These are phyloP conservation scores for Pueraria montana DNA, from an alignment of 306 rosid species.

Conservation along the genomic window DNA sequence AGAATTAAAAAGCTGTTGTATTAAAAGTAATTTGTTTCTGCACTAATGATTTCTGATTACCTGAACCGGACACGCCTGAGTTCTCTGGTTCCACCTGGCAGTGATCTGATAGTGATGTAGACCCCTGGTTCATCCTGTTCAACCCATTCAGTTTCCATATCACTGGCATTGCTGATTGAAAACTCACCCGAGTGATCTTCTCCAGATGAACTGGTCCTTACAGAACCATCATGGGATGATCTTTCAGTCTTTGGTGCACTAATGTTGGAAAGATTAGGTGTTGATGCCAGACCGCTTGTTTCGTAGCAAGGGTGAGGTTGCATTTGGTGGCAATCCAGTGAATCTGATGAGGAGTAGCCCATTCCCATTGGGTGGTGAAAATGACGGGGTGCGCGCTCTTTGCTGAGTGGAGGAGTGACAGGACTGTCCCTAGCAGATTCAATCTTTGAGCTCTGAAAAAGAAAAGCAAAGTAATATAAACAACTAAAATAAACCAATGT, in stretches of 20 bases:
- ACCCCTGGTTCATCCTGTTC: conserved; percentile 99
- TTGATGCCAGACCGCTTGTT: conserved; percentile 69
- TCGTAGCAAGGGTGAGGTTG: conserved; percentile 69
- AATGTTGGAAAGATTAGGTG: conserved; percentile 74
- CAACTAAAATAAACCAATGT: conserved; percentile 24
- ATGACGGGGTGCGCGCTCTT: conserved; percentile 70
- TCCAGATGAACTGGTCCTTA: conserved; percentile 84
- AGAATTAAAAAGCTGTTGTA: neutral
- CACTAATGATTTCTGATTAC: conserved; percentile 52
- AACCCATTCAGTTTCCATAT: conserved; percentile 96
- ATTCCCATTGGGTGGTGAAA: conserved; percentile 64
- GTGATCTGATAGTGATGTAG: conserved; percentile 89
- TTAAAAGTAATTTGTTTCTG: conserved; percentile 17
- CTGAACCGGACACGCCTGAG: conserved; percentile 96
- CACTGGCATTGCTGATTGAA: conserved; percentile 95
- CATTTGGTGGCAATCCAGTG: conserved; percentile 71
- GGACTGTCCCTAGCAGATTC: conserved; percentile 91
- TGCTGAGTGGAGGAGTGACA: conserved; percentile 83
- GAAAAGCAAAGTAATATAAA: conserved; percentile 16
- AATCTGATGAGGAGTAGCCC: conserved; percentile 91
- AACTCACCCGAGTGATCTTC: conserved; percentile 90
- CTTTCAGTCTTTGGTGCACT: conserved; percentile 70
- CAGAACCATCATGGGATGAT: conserved; percentile 85
- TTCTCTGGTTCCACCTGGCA: conserved; percentile 87
- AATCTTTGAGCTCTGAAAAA: conserved; percentile 75